phyloP scores from a whole-genome alignment of 1,139 yeast species.

The Geotrichum restrictum region DNA sequence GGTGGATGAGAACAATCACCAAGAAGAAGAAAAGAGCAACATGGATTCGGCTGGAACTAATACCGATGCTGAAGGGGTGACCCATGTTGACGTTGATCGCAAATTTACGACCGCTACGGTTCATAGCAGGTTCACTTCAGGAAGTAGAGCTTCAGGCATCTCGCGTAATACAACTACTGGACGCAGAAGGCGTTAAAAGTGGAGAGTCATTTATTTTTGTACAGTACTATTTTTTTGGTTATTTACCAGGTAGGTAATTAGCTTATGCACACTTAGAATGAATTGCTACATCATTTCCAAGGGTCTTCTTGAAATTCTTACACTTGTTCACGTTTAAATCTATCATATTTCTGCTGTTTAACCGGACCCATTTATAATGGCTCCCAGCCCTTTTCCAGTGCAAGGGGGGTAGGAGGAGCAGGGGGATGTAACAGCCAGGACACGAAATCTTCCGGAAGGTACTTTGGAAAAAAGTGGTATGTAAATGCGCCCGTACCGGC shows the following conservation, averaged over 20 bases:
- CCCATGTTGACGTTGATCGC: neutral
- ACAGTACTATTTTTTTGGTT: neutral
- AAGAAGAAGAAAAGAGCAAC: neutral
- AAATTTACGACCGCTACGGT: neutral
- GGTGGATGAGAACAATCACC: neutral
- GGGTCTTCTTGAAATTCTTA: too few relatives aligned
- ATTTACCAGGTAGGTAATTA: too few relatives aligned
- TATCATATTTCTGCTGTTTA: neutral
- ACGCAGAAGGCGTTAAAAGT: slow-evolving; percentile 5
- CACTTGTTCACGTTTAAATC: too few relatives aligned
- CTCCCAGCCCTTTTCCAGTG: slow-evolving; percentile 16
- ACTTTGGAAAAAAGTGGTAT: slow-evolving; percentile 35
- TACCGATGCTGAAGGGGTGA: too few relatives aligned
- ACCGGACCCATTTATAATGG: slow-evolving; percentile 7
- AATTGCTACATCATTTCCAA: too few relatives aligned
- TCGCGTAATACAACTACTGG: slow-evolving; percentile 13
- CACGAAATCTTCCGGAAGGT: slow-evolving; percentile 38
- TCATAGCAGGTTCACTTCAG: slow-evolving; percentile 4
- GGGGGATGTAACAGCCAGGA: slow-evolving; percentile 37
- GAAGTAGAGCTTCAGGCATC: slow-evolving; percentile 13
- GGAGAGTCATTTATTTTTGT: neutral
- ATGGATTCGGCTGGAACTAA: neutral
- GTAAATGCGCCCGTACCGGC: slow-evolving; percentile 41
- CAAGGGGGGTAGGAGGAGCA: slow-evolving; percentile 20
- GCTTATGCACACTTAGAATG: too few relatives aligned